Percentiles rank a stretch among this genome's conserved stretches.
Evolutionary conservation across 1,139 yeast genomes (phyloP).

Genomic region (Protomyces arabidopsidicola): DNA sequence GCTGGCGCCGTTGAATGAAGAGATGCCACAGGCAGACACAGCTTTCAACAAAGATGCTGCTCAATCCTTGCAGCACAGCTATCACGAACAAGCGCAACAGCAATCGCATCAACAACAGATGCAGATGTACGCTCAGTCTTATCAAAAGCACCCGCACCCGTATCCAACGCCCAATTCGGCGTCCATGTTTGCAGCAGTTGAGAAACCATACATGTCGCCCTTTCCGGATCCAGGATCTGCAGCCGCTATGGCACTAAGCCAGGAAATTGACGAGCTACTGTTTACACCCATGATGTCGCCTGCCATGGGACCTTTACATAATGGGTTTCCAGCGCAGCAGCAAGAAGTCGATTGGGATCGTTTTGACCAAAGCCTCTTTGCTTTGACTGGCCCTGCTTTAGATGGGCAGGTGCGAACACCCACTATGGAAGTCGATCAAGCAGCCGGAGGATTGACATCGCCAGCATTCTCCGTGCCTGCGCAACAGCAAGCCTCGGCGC

Average conservation of each 20-base stretch:
- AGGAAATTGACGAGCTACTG: background rate
- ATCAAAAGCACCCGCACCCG: background rate
- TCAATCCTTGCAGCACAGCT: background rate
- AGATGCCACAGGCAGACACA: background rate
- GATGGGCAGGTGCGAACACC: background rate
- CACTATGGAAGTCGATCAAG: background rate
- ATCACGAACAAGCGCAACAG: background rate
- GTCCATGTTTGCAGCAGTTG: conserved; percentile 13
- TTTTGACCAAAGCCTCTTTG: conserved; percentile 17
- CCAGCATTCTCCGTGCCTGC: background rate
- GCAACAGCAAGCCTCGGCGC: background rate
- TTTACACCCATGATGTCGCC: conserved; percentile 27
- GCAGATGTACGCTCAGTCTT: background rate
- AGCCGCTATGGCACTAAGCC: background rate
- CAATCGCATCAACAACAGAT: background rate
- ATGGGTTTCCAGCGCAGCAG: background rate
- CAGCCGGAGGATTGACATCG: background rate
- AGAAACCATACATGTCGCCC: conserved; percentile 19
- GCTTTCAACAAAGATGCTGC: background rate
- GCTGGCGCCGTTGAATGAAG: background rate
- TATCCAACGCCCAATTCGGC: conserved; percentile 22
- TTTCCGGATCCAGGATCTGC: background rate
- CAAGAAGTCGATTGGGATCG: conserved; percentile 23
- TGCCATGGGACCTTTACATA: conserved; percentile 24
- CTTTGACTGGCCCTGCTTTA: conserved; percentile 17